These are phyloP conservation scores for Myxozyma lipomycoides DNA, from an alignment of 805 yeast species.

Conservation along the genomic window DNA sequence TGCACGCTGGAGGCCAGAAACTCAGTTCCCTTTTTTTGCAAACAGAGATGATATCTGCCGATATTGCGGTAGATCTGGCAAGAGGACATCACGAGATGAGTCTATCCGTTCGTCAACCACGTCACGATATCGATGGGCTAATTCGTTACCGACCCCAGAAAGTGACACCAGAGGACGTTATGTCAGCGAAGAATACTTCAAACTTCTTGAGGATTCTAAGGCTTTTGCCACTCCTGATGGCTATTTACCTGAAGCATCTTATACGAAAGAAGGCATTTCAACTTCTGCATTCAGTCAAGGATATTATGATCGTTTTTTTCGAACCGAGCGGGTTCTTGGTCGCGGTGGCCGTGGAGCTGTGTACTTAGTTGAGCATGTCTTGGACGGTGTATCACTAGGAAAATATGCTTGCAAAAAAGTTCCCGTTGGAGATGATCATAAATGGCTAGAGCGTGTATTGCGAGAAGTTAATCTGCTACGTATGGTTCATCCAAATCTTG, in stretches of 20 bases:
- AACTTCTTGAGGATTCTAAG: slow-evolving; percentile 13
- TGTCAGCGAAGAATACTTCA: slow-evolving; percentile 21
- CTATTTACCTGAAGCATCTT: background rate
- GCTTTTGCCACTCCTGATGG: background rate
- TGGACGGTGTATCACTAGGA: slow-evolving; percentile 69
- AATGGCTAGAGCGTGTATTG: slow-evolving; percentile 65
- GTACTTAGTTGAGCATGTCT: slow-evolving; percentile 74
- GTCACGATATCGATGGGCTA: background rate
- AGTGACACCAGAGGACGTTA: slow-evolving; percentile 8
- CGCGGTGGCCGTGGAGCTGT: slow-evolving; percentile 84
- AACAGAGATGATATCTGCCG: slow-evolving; percentile 1
- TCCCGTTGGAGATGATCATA: slow-evolving; percentile 71
- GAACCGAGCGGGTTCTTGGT: slow-evolving; percentile 58
- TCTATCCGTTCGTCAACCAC: too few species aligned
- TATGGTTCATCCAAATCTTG: slow-evolving; percentile 57
- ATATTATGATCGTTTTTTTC: slow-evolving; percentile 66
- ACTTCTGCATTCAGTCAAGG: slow-evolving; percentile 71
- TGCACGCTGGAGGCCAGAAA: too few species aligned
- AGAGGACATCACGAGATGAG: background rate
- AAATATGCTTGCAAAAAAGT: slow-evolving; percentile 80
- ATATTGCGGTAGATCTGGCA: slow-evolving; percentile 9
- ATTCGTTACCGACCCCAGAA: background rate
- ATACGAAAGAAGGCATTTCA: slow-evolving; percentile 38
- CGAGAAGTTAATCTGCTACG: slow-evolving; percentile 71
- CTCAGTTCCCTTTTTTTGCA: too few species aligned